A percentile compares a stretch with the other conserved stretches of the same genome.
Conservation (phyloP, 208 protist species). For the Trypanosoma cruzi region DNA sequence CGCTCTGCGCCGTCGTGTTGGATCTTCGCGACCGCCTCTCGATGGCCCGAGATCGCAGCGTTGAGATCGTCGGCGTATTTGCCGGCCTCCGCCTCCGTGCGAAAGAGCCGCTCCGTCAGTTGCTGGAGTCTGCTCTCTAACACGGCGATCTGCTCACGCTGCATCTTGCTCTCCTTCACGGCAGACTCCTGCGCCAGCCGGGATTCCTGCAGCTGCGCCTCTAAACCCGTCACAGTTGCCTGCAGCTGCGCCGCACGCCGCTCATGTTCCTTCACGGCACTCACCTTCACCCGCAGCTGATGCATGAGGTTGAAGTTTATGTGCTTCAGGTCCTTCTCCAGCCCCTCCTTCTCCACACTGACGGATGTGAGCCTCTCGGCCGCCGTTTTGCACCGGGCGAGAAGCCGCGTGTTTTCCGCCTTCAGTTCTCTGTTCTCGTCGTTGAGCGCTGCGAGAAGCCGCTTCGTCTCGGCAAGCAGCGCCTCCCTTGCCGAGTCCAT, state of each 20-base stretch:
- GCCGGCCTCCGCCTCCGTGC: conserved; percentile 18
- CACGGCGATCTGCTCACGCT: conserved; percentile 10
- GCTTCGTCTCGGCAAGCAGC: conserved; percentile 22
- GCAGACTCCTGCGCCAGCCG: conserved; percentile 26
- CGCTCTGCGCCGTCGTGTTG: not conserved
- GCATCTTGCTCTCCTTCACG: conserved; percentile 16
- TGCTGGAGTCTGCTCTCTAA: conserved; percentile 20
- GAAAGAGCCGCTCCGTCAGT: conserved; percentile 13
- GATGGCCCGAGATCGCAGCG: conserved; percentile 3
- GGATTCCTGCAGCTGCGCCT: conserved; percentile 21
- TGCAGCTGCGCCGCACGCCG: conserved; percentile 16
- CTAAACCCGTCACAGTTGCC: not conserved
- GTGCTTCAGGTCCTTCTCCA: conserved; percentile 31
- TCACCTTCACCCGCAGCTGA: conserved; percentile 28
- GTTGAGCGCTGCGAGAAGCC: conserved; percentile 27
- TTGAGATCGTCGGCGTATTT: conserved; percentile 21
- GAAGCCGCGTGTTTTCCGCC: conserved; percentile 24
- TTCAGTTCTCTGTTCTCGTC: conserved; percentile 38
- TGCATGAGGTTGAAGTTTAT: conserved; percentile 42
- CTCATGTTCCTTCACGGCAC: conserved; percentile 23
- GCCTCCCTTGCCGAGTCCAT: conserved; percentile 19
- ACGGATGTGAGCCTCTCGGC: conserved; percentile 6
- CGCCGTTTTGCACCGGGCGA: conserved; percentile 14
- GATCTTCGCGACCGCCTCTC: conserved; percentile 5
- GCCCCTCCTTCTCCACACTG: conserved; percentile 12